Evolutionary conservation across 495 filamentous ascomycete genomes (phyloP).

Genomic region (Penicillium subrubescens): DNA sequence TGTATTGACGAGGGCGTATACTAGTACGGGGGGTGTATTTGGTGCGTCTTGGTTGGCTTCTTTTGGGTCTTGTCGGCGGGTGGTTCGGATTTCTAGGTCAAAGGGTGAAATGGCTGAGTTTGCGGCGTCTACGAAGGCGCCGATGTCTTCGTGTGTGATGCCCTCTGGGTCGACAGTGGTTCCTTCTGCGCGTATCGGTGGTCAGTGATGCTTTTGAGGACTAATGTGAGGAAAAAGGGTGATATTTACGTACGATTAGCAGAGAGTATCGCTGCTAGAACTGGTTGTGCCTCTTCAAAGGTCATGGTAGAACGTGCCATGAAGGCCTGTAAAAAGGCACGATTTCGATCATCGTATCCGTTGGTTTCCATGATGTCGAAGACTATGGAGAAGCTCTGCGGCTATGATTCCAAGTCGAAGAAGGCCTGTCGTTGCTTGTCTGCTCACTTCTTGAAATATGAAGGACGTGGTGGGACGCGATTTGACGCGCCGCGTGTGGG

Average conservation of each 20-base stretch:
- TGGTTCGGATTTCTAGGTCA: conserved; percentile 83
- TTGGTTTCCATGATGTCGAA: not conserved
- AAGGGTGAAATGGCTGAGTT: conserved; percentile 73
- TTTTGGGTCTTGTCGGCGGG: conserved; percentile 58
- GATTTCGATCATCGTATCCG: conserved; percentile 68
- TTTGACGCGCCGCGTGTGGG: conserved; percentile 20
- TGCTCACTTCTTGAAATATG: not conserved
- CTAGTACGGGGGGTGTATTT: conserved; percentile 31
- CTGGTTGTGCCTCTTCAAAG: conserved; percentile 66
- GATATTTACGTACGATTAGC: conserved; percentile 43
- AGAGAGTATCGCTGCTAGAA: conserved; percentile 76
- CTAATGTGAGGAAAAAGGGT: not conserved
- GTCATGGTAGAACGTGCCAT: conserved; percentile 77
- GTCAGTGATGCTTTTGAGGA: not conserved
- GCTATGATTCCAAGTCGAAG: not conserved
- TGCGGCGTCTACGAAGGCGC: conserved; percentile 65
- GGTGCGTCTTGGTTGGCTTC: conserved; percentile 12
- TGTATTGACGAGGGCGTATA: conserved; percentile 86
- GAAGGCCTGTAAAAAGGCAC: conserved; percentile 93
- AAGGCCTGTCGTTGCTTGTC: not conserved
- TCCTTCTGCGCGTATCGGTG: conserved; percentile 30
- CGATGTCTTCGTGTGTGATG: conserved; percentile 68
- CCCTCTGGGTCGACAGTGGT: conserved; percentile 51
- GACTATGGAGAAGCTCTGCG: not conserved
- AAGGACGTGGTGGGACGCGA: conserved; percentile 20